A percentile compares a stretch with the other conserved stretches of the same genome.
Evolutionary conservation across 352 stramenopile genomes (phyloP).

Genomic region (Phytophthora aleatoria): DNA sequence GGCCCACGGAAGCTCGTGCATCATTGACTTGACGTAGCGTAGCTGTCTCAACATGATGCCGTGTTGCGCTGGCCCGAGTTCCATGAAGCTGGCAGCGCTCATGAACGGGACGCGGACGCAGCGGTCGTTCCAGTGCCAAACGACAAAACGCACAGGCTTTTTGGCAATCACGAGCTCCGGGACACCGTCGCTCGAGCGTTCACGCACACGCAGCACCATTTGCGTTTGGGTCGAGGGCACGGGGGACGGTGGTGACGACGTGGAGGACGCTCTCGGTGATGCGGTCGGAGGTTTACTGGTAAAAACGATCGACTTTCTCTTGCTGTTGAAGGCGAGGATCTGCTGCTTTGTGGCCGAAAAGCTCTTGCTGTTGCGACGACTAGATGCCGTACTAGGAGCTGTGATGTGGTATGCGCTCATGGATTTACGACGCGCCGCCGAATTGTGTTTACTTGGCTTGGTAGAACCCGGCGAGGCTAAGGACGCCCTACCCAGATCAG

Average conservation of each 20-base stretch:
- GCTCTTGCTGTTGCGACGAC: conserved; percentile 26
- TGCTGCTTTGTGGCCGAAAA: conserved; percentile 34
- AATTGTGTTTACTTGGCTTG: conserved; percentile 20
- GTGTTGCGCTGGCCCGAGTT: conserved; percentile 75
- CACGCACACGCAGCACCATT: conserved; percentile 63
- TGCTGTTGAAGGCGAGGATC: conserved; percentile 22
- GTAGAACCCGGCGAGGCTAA: conserved; percentile 7
- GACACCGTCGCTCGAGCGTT: conserved; percentile 50
- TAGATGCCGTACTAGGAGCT: not conserved
- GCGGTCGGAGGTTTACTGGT: conserved; percentile 11
- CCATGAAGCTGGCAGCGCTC: conserved; percentile 38
- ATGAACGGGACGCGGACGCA: conserved; percentile 55
- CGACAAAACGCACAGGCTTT: conserved; percentile 46
- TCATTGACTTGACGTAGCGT: conserved; percentile 83
- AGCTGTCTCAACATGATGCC: conserved; percentile 81
- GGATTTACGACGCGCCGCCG: conserved; percentile 55
- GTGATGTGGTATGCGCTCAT: conserved; percentile 45
- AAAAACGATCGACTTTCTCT: conserved; percentile 16
- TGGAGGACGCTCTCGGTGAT: conserved; percentile 14
- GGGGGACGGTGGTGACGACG: conserved; percentile 16
- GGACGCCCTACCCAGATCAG: conserved; percentile 5
- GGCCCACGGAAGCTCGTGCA: conserved; percentile 85
- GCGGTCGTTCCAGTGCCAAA: conserved; percentile 72
- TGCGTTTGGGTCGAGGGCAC: conserved; percentile 37
- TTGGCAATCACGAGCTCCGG: conserved; percentile 73